Percentiles rank a stretch among this genome's conserved stretches.
These are phyloP conservation scores for Sporothrix schenckii DNA, from an alignment of 2,329 filamentous ascomycete species.

Conservation along the genomic window DNA sequence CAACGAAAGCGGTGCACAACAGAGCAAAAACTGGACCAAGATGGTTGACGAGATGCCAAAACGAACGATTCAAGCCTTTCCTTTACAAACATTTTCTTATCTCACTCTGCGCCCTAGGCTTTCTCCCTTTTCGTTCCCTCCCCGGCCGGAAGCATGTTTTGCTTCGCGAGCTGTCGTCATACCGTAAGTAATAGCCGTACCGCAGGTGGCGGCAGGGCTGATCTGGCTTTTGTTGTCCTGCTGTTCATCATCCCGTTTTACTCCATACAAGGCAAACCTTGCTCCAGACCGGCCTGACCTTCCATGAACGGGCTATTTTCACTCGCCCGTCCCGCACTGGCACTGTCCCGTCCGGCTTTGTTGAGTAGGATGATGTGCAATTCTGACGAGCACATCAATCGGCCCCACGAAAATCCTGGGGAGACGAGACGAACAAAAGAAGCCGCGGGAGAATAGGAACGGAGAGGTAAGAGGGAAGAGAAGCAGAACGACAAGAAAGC, in stretches of 20 bases:
- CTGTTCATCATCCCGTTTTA: neutral
- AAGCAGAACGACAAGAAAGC: neutral
- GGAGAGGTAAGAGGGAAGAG: neutral
- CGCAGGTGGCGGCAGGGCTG: neutral
- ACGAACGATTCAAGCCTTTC: neutral
- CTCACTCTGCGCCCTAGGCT: neutral
- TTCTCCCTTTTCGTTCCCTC: neutral
- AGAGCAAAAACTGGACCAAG: neutral
- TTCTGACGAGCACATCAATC: constrained; percentile 35
- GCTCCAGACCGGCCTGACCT: neutral
- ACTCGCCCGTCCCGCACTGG: neutral
- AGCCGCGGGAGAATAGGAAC: neutral
- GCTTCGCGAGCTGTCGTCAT: neutral
- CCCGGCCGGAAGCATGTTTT: neutral
- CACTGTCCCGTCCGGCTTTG: constrained; percentile 39
- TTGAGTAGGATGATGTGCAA: constrained; percentile 36
- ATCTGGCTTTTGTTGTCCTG: neutral
- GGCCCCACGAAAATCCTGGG: constrained; percentile 31
- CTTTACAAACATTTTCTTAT: too few species aligned
- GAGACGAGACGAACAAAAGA: constrained; percentile 26
- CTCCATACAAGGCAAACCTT: neutral
- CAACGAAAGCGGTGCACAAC: neutral
- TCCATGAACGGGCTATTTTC: neutral
- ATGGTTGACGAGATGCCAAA: neutral
- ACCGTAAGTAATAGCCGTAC: constrained; percentile 21